These are phyloP conservation scores for Daldinia loculata DNA, from an alignment of 495 filamentous ascomycete species.

Conservation along the genomic window DNA sequence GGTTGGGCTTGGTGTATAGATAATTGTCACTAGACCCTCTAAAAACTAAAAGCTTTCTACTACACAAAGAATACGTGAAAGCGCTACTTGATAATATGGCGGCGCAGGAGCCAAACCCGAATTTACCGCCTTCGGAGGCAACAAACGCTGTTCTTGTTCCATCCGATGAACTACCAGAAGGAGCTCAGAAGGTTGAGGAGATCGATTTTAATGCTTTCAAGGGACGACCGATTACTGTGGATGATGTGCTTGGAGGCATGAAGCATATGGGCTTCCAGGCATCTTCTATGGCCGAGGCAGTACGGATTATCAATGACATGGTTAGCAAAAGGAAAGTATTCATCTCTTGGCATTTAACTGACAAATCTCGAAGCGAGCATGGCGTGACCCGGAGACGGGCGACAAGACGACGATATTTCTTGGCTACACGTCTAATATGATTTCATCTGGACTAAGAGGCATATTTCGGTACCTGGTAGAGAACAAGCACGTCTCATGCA, in stretches of 20 bases:
- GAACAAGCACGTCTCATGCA: constrained; percentile 86
- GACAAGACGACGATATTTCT: constrained; percentile 90
- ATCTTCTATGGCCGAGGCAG: constrained; percentile 81
- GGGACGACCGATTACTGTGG: constrained; percentile 78
- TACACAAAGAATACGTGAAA: background rate
- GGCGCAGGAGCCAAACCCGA: constrained; percentile 31
- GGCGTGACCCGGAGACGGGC: constrained; percentile 74
- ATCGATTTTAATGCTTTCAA: constrained; percentile 87
- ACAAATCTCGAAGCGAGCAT: constrained; percentile 66
- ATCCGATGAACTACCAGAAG: constrained; percentile 82
- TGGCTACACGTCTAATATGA: constrained; percentile 95
- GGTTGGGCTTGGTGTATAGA: background rate
- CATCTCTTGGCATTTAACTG: constrained; percentile 5
- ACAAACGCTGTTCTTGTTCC: constrained; percentile 88
- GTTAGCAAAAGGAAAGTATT: constrained; percentile 57
- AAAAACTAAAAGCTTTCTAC: constrained; percentile 2
- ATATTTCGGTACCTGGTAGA: constrained; percentile 91
- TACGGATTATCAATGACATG: constrained; percentile 94
- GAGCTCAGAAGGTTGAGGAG: constrained; percentile 76
- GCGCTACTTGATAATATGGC: constrained; percentile 34
- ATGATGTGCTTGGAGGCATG: constrained; percentile 85
- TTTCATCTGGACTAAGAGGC: constrained; percentile 92
- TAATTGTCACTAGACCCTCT: background rate
- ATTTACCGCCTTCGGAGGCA: constrained; percentile 68
- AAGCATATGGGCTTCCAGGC: constrained; percentile 92